Evolutionary conservation across 805 yeast genomes (phyloP), one percentile per base, ranked within the genome.

Genomic region (Komagataella pseudopastoris): DNA sequence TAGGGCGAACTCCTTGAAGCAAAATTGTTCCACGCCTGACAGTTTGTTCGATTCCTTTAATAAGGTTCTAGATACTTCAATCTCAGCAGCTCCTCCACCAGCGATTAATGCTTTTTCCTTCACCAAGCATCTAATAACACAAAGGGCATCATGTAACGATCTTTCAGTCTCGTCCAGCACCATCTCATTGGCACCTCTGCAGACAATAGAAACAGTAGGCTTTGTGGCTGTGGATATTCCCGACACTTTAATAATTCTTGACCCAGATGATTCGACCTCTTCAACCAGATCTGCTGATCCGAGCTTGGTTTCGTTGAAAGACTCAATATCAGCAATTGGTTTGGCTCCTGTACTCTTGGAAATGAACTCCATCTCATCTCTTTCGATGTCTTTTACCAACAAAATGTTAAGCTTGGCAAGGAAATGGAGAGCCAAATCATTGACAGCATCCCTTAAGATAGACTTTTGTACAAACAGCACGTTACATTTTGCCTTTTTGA

Each of bases 81-180:
- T 81, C 69, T 89, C 97, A 48, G 98, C 96, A 5, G 99, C 98
- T 60, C 98, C 99, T 56, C 99, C 99, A 60, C 99, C 99, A 12
- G 98, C 96, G 70, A 93, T 89, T 63, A 86, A 72, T 1, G 90
- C 96, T 62, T 78, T 84, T 65, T 87, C 88, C 63, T 88, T 88
- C 23, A 89, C 96, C 52, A 88, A 73, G 69, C 96, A 85, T 65
- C 95, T 72, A 56, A 85, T 75, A 52, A 91, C 99, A 76, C 99
- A 93, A 53, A 93, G 76, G 0, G 99, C 98, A 68, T 93, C 99
- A 63, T 93, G 99, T 56, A 93, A 72, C 3, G 98, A 90, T 70
- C 99, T 83, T 66, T 93, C 99, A 44, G 98, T 82, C 71, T 93
- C 99, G 68, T 93, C 99, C 53, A 93, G 72, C 50, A 91, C 83